Evolutionary conservation across 257 asterid species (phyloP), one percentile per base, ranked within the genome.

Genomic region (Penstemon eatonii): DNA sequence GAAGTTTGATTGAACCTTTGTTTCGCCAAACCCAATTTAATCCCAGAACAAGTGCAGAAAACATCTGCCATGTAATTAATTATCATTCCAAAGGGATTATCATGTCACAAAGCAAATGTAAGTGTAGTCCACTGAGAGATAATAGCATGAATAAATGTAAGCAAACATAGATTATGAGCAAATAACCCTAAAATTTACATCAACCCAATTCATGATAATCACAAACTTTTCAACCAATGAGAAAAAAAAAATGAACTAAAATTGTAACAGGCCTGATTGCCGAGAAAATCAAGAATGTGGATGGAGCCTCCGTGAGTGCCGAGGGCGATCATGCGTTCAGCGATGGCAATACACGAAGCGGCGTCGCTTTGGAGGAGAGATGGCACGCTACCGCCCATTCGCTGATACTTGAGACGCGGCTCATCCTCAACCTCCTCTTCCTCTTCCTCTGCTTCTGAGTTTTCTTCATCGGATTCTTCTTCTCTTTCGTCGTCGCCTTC

Each of bases 381-480:
- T 8, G 95, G 97, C 63, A 91, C 89, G 77, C 96, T 91, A 70
- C 96, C 97, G 47, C 97, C 97, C 96, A 94, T 94, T 37, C 99
- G 79, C 83, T 94, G 99, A 81, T 94, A 94, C 90, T 94, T 94
- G 19, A 94, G 89, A 49, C 97, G 75, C 37, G 97, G 99, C 78
- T 94, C 99, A 39, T 93, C 96, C 56, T 84, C 97, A 33, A 80
- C 89, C 7, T 83, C 97, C 63, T 81, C 93, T 36, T 80, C 95
- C 36, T 71, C 87, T 10, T 61, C 81, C 44, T 73, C 86, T 2
- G 60, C 89, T 33, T 81, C 85, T 5, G 79, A 75, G 15, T 59
- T 75, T n/a, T 74, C 89, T 44, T 81, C 87, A 7, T 83, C 92
- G 12, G 87, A 87, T 36, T 85, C 92, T 64, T 87, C 95, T 37